These are phyloP conservation scores for Suhomyces anneliseae DNA, from an alignment of 1,139 yeast species.

Conservation along the genomic window DNA sequence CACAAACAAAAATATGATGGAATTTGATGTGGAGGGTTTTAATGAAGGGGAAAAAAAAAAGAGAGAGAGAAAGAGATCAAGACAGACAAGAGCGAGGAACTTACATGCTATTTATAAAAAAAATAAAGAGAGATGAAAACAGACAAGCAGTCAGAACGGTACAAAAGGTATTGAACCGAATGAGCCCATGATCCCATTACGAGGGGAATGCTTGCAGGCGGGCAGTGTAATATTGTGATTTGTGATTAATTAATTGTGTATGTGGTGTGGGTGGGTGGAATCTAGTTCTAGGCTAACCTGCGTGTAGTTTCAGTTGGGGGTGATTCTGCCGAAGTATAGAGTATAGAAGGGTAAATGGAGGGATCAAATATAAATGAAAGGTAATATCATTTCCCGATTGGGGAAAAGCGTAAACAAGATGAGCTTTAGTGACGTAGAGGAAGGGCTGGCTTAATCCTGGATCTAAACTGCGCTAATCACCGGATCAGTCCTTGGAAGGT, in stretches of 20 bases:
- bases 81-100: too few species aligned
- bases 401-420: slow-evolving; percentile 3
- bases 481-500: too few species aligned
- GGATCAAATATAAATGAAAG: not conserved
- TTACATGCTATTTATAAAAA: not conserved
- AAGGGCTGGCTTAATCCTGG: not conserved
- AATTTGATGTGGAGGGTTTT: not conserved
- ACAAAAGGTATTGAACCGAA: not conserved
- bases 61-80: too few species aligned
- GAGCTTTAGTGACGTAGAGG: not conserved
- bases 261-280: not conserved
- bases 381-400: slow-evolving; percentile 7
- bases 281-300: not conserved
- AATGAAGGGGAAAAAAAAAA: not conserved
- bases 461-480: too few species aligned
- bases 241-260: too few species aligned
- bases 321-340: too few species aligned
- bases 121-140: not conserved
- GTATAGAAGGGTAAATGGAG: not conserved
- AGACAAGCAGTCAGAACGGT: not conserved
- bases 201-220: not conserved
- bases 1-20: not conserved
- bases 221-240: not conserved
- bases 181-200: not conserved
- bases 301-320: not conserved